A percentile compares a stretch with the other conserved stretches of the same genome.
These are phyloP conservation scores for Rostrohypoxylon terebratum DNA, from an alignment of 495 filamentous ascomycete species.

Conservation along the genomic window DNA sequence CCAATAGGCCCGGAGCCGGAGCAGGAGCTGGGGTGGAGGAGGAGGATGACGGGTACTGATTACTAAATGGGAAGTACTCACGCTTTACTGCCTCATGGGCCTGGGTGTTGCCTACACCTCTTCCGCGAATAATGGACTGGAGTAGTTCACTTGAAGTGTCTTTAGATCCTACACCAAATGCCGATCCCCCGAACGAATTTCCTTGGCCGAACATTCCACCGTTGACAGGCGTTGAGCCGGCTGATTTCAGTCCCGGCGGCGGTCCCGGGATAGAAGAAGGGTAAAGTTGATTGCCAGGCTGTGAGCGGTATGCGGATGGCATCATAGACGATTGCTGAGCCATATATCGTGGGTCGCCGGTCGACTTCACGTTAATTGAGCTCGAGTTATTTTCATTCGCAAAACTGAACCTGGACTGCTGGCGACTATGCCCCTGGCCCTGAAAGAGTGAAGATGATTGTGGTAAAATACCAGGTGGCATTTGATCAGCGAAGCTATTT, in stretches of 20 bases:
- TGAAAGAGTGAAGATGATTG: constrained; percentile 71
- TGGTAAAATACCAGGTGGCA: constrained; percentile 60
- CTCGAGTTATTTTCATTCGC: constrained; percentile 73
- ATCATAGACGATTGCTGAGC: constrained; percentile 91
- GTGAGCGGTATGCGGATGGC: constrained; percentile 75
- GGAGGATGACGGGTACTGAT: constrained; percentile 78
- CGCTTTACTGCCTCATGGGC: constrained; percentile 88
- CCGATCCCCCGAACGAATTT: constrained; percentile 72
- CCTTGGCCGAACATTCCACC: constrained; percentile 77
- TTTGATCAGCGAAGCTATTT: constrained; percentile 69
- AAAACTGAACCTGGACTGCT: constrained; percentile 90
- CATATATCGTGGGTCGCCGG: constrained; percentile 85
- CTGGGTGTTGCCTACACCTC: constrained; percentile 67
- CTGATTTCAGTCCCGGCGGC: constrained; percentile 93
- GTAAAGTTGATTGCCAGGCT: constrained; percentile 71
- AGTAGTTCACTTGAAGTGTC: constrained; percentile 78
- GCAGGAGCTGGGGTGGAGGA: constrained; percentile 89
- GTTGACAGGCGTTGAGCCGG: constrained; percentile 80
- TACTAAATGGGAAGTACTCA: constrained; percentile 88
- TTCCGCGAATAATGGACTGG: constrained; percentile 73
- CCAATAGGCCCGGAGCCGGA: constrained; percentile 86
- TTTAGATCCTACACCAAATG: constrained; percentile 68
- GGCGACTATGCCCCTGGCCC: constrained; percentile 82
- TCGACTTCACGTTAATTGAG: constrained; percentile 79
- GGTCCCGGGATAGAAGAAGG: constrained; percentile 83